Base-by-base conservation (phyloP, 805 yeast genomes). In the Metschnikowia dekortorum region DNA sequence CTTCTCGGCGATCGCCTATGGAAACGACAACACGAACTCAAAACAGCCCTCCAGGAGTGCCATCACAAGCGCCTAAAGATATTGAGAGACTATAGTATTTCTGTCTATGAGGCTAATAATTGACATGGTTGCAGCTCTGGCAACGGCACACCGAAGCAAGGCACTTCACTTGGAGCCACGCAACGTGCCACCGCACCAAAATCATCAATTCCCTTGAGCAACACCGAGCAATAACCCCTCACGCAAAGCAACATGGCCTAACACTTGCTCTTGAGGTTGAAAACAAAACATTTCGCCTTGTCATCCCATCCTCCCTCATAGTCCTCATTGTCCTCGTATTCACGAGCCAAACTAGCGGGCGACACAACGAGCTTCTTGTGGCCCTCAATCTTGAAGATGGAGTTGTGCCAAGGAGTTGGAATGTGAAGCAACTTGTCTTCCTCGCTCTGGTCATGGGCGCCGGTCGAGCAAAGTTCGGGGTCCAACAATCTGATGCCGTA, bases 381-480 rank as follows among this genome's bases (percentile, higher is more conserved):
- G 32, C 71, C 74, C 43, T 69, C 71, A 48, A 76, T 61, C 46
- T 68, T 66, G 28, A 78, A 76, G 11, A 81, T 73, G 47, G 80
- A 68, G 56, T 82, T 82, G 62, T 81, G 86, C 85, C 85, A 82
- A 43, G 86, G 85, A 0, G 85, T 81, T 45, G 86, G 85, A 51
- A 82, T 80, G 61, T 82, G 86, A 50, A 82, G 70, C 54, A 78
- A 66, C 81, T 54, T 84, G 33, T 58, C 58, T 30, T 57, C 58
- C 45, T 64, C 65, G 44, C 68, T 69, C 45, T 75, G 77, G 33
- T 81, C 62, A n/a, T 75, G 67, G 45, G 66, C 71, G 14, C 80
- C 74, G 13, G 76, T 77, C 44, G 67, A 70, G 54, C 84, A 80
- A 40, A 70, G 68, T 1, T 68, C 67, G 0, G 63, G 57, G 40